Base-by-base conservation (phyloP, 164 flowering plant species). In the Chimonanthus praecox region DNA sequence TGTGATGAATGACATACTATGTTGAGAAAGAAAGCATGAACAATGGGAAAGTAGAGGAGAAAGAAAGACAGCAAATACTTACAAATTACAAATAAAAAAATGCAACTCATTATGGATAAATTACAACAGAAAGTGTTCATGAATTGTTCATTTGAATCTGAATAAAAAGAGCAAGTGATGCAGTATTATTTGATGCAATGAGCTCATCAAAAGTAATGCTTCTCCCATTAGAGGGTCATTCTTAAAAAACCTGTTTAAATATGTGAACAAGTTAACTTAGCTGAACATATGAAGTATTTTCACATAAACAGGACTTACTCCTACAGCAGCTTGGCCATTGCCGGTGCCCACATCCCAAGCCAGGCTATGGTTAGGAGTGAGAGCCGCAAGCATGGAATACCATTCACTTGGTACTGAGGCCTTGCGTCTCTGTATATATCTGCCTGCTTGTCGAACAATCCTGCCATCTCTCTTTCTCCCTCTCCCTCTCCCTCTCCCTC, bases 261-360 rank as follows among this genome's bases (percentile, higher is more conserved):
- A 20, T 20, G 21, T 20, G 21, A 20, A 20, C 21, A 20, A 20
- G 21, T 20, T 20, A 20, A 20, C 21, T 20, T 20, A 20, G 21
- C 21, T 20, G 21, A 20, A 20, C 21, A 20, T 20, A 20, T 20
- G 21, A 20, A 49, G 8, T 51, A 9, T 8, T 13, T 4, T 51
- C 58, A 3, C 54, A 50, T 7, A 11, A 7, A 49, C 8, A 49
- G 51, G 47, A 58, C 74, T 68, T 7, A 80, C 83, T 4, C 72
- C 72, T 10, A 74, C 20, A 43, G 81, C 81, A 43, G 85, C 83
- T 51, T 80, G 82, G 20, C 80, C 85, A 66, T 66, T 80, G 66
- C 85, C 85, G 18, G 85, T 77, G 74, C 85, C 85, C 7, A 77
- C 83, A 71, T 83, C 85, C 83, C 85, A 80, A 21, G 82, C 82